Conservation (phyloP, 2,329 filamentous ascomycete genomes). For the Fusarium palustre region DNA sequence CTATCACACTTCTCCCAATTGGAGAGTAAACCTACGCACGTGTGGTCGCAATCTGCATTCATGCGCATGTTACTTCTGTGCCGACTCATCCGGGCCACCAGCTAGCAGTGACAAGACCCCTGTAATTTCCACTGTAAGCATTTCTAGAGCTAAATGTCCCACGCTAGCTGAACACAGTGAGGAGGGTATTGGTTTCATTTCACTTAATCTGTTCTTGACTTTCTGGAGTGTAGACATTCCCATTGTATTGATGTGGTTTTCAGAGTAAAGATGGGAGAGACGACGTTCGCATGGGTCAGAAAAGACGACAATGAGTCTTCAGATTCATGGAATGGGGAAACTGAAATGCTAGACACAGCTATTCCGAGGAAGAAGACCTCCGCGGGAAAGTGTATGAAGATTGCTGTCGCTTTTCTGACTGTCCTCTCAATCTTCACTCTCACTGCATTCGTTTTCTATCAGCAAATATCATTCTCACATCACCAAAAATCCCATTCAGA, state of each 20-base stretch:
- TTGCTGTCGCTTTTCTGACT: background rate
- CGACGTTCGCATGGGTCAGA: background rate
- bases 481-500: constrained; percentile 6
- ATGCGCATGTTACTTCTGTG: constrained; percentile 17
- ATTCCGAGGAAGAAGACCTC: fast-evolving
- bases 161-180: background rate
- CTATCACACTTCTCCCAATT: constrained; percentile 19
- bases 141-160: background rate
- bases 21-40: constrained; percentile 21
- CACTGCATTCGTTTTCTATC: constrained; percentile 36
- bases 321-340: background rate
- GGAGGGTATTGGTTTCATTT: background rate
- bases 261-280: background rate
- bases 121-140: background rate
- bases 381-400: background rate
- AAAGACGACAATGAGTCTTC: background rate
- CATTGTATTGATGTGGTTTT: background rate
- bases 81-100: constrained; percentile 38
- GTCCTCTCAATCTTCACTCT: constrained; percentile 43
- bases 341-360: background rate
- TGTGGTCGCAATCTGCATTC: background rate
- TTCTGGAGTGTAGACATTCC: background rate
- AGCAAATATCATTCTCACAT: background rate
- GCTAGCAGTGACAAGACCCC: background rate
- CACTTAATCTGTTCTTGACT: background rate